Evolutionary conservation across 2,329 filamentous ascomycete species (phyloP).

Genomic region (Sarocladiaceae sp.): DNA sequence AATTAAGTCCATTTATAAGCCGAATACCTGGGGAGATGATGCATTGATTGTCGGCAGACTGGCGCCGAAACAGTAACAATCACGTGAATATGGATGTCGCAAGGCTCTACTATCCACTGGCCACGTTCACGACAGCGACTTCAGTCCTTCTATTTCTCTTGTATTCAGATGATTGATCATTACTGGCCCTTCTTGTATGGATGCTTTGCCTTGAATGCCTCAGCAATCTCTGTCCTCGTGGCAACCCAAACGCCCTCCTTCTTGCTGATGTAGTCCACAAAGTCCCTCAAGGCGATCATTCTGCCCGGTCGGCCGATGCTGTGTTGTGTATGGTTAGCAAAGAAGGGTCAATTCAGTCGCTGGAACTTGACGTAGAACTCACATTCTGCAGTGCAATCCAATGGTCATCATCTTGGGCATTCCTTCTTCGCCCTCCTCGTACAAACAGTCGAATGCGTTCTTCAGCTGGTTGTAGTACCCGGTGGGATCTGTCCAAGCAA

Average conservation of each 20-base stretch:
- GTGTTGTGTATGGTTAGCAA: too few species aligned
- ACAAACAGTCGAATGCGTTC: slow-evolving; percentile 46
- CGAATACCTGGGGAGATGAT: too few species aligned
- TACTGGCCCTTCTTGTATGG: slow-evolving; percentile 39
- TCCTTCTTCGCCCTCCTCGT: slow-evolving; percentile 42
- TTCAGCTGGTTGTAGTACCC: slow-evolving; percentile 41
- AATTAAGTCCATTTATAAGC: too few species aligned
- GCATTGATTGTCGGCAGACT: too few species aligned
- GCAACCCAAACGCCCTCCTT: slow-evolving; percentile 50
- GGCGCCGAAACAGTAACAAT: too few species aligned
- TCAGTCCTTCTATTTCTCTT: too few species aligned
- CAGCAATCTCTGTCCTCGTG: slow-evolving; percentile 45
- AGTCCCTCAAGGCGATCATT: slow-evolving; percentile 42
- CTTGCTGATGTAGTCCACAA: slow-evolving; percentile 44
- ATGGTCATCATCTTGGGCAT: slow-evolving; percentile 53
- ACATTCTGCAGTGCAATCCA: slow-evolving; percentile 44
- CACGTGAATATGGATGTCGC: too few species aligned
- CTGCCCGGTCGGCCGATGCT: slow-evolving; percentile 43
- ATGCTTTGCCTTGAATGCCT: slow-evolving; percentile 39
- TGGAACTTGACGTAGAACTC: too few species aligned
- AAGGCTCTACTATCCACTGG: too few species aligned
- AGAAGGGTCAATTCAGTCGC: too few species aligned
- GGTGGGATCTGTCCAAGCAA: slow-evolving; percentile 37
- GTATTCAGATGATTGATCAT: too few species aligned
- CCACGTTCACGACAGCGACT: too few species aligned